A percentile compares a stretch with the other conserved stretches of the same genome.
Evolutionary conservation across 345 rosid genomes (phyloP).

Genomic region (Corchorus olitorius): DNA sequence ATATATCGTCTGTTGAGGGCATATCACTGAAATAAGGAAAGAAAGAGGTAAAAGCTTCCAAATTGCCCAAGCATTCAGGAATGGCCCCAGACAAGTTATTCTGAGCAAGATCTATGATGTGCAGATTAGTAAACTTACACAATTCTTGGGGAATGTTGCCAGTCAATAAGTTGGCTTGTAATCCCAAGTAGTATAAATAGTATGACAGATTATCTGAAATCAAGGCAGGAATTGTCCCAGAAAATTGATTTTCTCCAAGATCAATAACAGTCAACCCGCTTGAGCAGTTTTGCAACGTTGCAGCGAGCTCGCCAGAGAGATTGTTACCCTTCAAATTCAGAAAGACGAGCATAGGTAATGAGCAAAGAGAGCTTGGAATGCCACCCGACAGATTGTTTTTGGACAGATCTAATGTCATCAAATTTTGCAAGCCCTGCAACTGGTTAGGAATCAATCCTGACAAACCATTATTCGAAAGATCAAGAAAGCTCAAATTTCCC

Average conservation of each 20-base stretch:
- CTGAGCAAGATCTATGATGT: slow-evolving; percentile 18
- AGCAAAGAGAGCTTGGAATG: slow-evolving; percentile 23
- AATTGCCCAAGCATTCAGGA: slow-evolving; percentile 17
- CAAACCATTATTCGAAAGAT: slow-evolving; percentile 20
- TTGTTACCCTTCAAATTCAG: slow-evolving; percentile 14
- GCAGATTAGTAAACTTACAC: slow-evolving; percentile 21
- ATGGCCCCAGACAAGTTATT: slow-evolving; percentile 21
- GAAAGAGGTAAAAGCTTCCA: neutral
- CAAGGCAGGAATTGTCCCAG: slow-evolving; percentile 22
- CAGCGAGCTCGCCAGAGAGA: slow-evolving; percentile 22
- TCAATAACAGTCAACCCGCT: slow-evolving; percentile 11
- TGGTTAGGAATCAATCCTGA: slow-evolving; percentile 17
- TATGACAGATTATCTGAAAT: neutral
- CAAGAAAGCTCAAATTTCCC: neutral
- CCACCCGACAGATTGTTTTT: slow-evolving; percentile 27
- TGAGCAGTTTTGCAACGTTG: slow-evolving; percentile 13
- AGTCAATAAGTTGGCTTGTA: slow-evolving; percentile 20
- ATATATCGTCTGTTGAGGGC: too few species aligned
- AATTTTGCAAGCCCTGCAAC: neutral
- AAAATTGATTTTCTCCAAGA: slow-evolving; percentile 30
- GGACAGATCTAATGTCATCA: slow-evolving; percentile 21
- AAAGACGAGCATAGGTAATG: neutral
- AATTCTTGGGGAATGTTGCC: slow-evolving; percentile 27
- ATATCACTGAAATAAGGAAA: neutral
- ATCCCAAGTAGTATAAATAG: neutral